These are phyloP conservation scores for Heterobasidion irregulare DNA, from an alignment of 1,284 basidiomycete genomes.

Conservation along the genomic window DNA sequence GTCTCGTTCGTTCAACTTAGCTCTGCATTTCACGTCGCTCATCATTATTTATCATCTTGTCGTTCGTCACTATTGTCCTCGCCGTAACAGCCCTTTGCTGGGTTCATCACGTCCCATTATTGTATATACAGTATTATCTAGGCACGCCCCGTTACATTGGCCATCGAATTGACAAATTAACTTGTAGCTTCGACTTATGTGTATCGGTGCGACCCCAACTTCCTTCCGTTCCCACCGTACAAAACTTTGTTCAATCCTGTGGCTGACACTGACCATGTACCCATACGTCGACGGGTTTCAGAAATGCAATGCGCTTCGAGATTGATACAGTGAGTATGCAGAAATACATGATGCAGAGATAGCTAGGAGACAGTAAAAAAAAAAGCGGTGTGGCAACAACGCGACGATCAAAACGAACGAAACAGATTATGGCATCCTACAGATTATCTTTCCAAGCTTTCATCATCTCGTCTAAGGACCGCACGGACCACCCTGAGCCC, in stretches of 20 bases:
- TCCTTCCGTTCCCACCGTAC: too few species aligned
- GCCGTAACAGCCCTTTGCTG: neutral
- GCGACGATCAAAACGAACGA: neutral
- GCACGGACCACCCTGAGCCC: constrained; percentile 59
- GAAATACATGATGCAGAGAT: too few species aligned
- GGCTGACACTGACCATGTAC: too few species aligned
- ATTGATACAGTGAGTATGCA: too few species aligned
- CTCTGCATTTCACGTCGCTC: too few species aligned
- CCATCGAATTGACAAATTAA: neutral
- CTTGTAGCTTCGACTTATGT: neutral
- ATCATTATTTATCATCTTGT: neutral
- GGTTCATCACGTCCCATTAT: neutral
- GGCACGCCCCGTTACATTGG: neutral
- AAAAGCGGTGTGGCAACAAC: neutral
- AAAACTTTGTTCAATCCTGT: too few species aligned
- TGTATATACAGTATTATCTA: neutral
- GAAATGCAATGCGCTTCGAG: too few species aligned
- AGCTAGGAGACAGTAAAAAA: too few species aligned
- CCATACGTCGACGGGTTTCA: too few species aligned
- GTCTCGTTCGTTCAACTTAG: neutral
- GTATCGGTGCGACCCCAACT: neutral
- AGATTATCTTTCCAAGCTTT: constrained; percentile 34
- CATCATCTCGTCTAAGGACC: constrained; percentile 56
- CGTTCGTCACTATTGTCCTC: neutral
- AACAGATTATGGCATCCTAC: neutral